Percentiles rank a stretch among this genome's conserved stretches.
These are phyloP conservation scores for Coemansia pectinata DNA, from an alignment of 192 early-diverging fungal species.

Conservation along the genomic window DNA sequence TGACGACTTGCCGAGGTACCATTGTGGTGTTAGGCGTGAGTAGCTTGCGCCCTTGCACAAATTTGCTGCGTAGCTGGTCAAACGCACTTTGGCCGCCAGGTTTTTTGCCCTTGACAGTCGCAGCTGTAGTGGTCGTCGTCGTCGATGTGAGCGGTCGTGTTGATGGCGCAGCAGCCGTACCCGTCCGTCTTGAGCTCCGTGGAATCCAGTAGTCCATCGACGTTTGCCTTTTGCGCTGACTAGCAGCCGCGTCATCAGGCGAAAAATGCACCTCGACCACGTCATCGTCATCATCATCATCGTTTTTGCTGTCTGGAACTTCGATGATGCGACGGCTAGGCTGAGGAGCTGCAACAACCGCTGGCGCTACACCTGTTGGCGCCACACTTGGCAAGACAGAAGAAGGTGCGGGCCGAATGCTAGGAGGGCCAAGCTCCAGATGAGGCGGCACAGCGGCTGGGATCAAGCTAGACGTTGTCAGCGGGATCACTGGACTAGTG, in stretches of 20 bases:
- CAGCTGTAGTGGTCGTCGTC: background rate
- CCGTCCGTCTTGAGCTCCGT: background rate
- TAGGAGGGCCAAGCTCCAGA: background rate
- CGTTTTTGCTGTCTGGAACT: background rate
- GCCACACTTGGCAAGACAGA: background rate
- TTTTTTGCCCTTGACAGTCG: constrained; percentile 8
- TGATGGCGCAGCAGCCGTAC: background rate
- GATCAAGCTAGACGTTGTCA: background rate
- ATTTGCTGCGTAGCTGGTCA: constrained; percentile 26
- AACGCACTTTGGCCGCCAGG: constrained; percentile 1
- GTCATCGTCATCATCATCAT: background rate
- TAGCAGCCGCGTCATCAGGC: constrained; percentile 2
- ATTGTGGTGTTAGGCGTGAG: background rate
- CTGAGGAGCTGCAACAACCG: background rate
- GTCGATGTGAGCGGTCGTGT: background rate
- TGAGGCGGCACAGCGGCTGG: background rate
- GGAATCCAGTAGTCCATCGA: constrained; percentile 35
- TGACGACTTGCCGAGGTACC: constrained; percentile 30
- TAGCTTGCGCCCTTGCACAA: constrained; percentile 17
- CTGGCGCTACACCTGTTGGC: background rate
- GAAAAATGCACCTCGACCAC: constrained; percentile 17
- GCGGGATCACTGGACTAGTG: background rate
- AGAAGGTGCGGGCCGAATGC: background rate
- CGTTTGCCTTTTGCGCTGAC: constrained; percentile 22
- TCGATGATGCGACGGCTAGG: background rate